Percentiles rank a stretch among this genome's conserved stretches.
Evolutionary conservation across 371 early-diverging fungal genomes (phyloP).

Genomic region (Syncephalis plumigaleata): DNA sequence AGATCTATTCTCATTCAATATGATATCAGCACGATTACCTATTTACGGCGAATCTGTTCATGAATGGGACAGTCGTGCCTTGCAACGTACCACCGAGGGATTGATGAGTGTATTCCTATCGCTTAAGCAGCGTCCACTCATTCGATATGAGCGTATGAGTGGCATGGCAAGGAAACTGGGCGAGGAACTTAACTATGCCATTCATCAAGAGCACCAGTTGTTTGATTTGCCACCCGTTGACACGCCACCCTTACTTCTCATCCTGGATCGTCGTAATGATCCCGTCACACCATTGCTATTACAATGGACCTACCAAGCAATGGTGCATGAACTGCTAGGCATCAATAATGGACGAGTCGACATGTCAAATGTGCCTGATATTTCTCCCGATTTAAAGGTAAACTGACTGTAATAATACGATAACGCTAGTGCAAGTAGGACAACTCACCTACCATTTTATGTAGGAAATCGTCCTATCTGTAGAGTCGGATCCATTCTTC

Average conservation of each 20-base stretch:
- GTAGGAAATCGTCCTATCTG: slow-evolving; percentile 72
- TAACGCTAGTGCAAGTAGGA: neutral
- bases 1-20: slow-evolving; percentile 64
- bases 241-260: slow-evolving; percentile 71
- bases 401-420: neutral
- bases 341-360: slow-evolving; percentile 91
- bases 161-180: slow-evolving; percentile 67
- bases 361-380: slow-evolving; percentile 62
- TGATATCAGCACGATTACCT: slow-evolving; percentile 31
- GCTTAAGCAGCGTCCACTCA: slow-evolving; percentile 76
- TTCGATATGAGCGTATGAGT: slow-evolving; percentile 70
- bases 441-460: neutral
- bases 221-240: slow-evolving; percentile 69
- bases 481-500: slow-evolving; percentile 83
- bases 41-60: slow-evolving; percentile 46
- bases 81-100: slow-evolving; percentile 61
- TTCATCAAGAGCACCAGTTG: slow-evolving; percentile 60
- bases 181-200: slow-evolving; percentile 55
- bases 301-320: slow-evolving; percentile 99
- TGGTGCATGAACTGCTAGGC: slow-evolving; percentile 94
- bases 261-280: slow-evolving; percentile 92
- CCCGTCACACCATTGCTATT: slow-evolving; percentile 92
- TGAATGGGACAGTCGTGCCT: slow-evolving; percentile 57
- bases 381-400: slow-evolving; percentile 66
- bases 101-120: slow-evolving; percentile 58